Evolutionary conservation across 164 flowering plant species (phyloP), one percentile per base, ranked within the genome.

Genomic region (Aristolochia contorta): DNA sequence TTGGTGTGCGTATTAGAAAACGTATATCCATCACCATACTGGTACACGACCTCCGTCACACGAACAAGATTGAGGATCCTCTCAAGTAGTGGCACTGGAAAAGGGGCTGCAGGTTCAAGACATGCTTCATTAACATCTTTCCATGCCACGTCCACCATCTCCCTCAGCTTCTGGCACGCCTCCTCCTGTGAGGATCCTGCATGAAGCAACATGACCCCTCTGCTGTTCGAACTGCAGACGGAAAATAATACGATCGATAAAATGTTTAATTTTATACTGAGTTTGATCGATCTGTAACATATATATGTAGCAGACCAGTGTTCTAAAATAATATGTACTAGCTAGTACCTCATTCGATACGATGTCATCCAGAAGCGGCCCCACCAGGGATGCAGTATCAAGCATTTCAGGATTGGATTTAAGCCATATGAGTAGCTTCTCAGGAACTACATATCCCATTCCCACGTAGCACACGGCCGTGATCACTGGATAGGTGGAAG

Each of bases 151-250:
- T 16, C 33, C 3, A 67, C 49, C 23, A 6, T 37, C 12, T 23
- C 27, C 6, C 2, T 0, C 6, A 75, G 22, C 24, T 23, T 59
- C 0, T 51, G 15, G 9, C 12, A n/a, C 0, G 66, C 75, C n/a
- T 69, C 65, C 54, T 75, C 47, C 50, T 75, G 63, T 14, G 78
- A 52, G 4, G 23, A 68, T 43, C 70, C 58, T 1, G 52, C 60
- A 0, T n/a, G 83, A 72, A 0, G 77, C 64, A 15, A 57, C 66
- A 41, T 73, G 74, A 7, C 64, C 80, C 48, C 80, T 59, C 52
- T 70, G 32, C 61, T 81, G 77, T 57, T 81, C 80, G 46, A 71
- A 67, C 80, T 79, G 19, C 49, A 32, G n/a, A n/a, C n/a, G n/a
- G n/a, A n/a, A n/a, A 16, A 23, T 47, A 1, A 58, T 25, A 7